A percentile compares a stretch with the other conserved stretches of the same genome.
Conservation (phyloP, 1,284 basidiomycete genomes). For the Agaricales sp. region DNA sequence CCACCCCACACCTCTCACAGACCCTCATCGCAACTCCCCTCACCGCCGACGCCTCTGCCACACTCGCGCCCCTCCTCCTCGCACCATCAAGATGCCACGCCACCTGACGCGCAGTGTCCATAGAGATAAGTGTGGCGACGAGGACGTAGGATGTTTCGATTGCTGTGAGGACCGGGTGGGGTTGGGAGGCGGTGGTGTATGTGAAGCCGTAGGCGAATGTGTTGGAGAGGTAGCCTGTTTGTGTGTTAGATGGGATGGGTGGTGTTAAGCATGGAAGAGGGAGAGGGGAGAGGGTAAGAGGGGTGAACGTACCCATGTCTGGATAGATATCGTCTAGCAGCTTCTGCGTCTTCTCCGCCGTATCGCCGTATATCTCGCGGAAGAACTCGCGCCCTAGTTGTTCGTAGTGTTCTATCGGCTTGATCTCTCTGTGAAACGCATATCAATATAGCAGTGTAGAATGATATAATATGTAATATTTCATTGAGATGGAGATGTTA, state of each 20-base stretch:
- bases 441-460: not conserved
- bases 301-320: slow-evolving; percentile 41
- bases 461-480: too few relatives aligned
- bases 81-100: slow-evolving; percentile 43
- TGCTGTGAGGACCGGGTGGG: slow-evolving; percentile 21
- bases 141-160: slow-evolving; percentile 38
- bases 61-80: slow-evolving; percentile 12
- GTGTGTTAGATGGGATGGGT: slow-evolving; percentile 2
- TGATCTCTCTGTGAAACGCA: slow-evolving; percentile 24
- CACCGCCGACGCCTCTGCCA: not conserved
- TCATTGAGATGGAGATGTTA: too few relatives aligned
- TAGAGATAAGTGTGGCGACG: slow-evolving; percentile 38
- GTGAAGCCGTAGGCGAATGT: slow-evolving; percentile 40
- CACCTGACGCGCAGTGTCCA: slow-evolving; percentile 41
- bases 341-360: slow-evolving; percentile 28
- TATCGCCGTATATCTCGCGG: slow-evolving; percentile 37
- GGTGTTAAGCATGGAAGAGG: too few relatives aligned
- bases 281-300: too few relatives aligned
- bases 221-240: slow-evolving; percentile 44
- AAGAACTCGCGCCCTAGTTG: slow-evolving; percentile 34
- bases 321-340: slow-evolving; percentile 40
- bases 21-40: not conserved
- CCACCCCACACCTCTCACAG: not conserved
- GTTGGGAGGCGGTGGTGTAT: slow-evolving; percentile 26
- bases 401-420: slow-evolving; percentile 26